These are phyloP conservation scores for Termitomyces titanicus DNA, from an alignment of 768 basidiomycete genomes.

Conservation along the genomic window DNA sequence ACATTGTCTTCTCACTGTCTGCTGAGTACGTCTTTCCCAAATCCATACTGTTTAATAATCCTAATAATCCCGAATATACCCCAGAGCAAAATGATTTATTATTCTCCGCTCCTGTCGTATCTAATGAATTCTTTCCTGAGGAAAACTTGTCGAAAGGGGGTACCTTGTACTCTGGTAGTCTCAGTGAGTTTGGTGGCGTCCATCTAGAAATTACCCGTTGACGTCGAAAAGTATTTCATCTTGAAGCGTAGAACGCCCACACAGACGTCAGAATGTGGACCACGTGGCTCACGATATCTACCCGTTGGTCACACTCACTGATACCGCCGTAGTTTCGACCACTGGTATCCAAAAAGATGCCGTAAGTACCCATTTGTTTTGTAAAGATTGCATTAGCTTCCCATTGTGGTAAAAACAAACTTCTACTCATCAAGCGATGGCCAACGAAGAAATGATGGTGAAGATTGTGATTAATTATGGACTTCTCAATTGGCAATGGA, in stretches of 20 bases:
- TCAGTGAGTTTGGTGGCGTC: not conserved
- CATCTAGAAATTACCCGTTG: not conserved
- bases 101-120: not conserved
- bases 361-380: not conserved
- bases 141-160: too few species aligned
- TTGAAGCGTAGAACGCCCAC: not conserved
- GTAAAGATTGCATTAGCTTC: too few species aligned
- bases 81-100: not conserved
- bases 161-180: not conserved
- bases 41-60: too few species aligned
- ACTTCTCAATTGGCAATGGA: too few species aligned
- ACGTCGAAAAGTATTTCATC: not conserved
- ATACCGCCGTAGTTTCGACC: not conserved
- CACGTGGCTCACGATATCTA: not conserved
- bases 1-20: too few species aligned
- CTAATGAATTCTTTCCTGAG: not conserved
- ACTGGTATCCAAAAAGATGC: too few species aligned
- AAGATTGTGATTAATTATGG: too few species aligned
- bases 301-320: not conserved
- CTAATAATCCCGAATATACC: too few species aligned
- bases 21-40: too few species aligned
- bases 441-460: too few species aligned
- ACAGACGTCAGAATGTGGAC: not conserved
- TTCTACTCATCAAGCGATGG: too few species aligned
- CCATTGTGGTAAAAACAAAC: too few species aligned